These are phyloP conservation scores for Flaveria bidentis DNA, from an alignment of 129 eudicot genomes.

Conservation along the genomic window DNA sequence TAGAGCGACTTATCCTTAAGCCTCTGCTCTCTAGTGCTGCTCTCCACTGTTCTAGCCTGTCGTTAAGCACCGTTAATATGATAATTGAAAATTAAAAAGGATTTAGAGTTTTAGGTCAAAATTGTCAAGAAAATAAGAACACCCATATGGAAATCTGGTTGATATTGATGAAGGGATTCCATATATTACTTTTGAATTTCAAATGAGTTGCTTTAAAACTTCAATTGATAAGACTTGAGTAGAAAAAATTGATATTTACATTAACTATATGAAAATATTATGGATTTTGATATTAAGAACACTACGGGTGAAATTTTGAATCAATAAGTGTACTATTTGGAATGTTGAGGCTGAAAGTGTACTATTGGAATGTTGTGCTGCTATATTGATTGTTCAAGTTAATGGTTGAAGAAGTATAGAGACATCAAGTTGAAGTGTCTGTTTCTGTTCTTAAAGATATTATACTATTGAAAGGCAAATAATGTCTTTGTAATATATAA, in stretches of 20 bases:
- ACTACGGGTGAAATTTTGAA: background rate
- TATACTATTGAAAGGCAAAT: background rate
- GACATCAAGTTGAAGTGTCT: conserved; percentile 1
- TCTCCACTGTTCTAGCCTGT: too few relatives aligned
- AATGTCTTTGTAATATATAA: background rate
- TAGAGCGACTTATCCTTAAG: too few relatives aligned
- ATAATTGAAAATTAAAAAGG: background rate
- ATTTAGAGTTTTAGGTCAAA: background rate
- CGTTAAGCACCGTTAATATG: too few relatives aligned
- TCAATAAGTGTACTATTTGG: background rate
- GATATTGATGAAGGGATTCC: conserved; percentile 3
- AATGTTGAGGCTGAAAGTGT: background rate
- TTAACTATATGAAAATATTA: too few relatives aligned
- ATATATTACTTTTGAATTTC: background rate
- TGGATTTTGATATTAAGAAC: background rate
- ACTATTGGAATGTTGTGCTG: background rate
- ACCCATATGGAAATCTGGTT: background rate
- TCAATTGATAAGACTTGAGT: background rate
- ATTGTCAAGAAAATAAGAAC: background rate
- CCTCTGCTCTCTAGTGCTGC: too few relatives aligned
- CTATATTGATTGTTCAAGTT: conserved; percentile 9
- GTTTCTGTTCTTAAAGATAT: background rate
- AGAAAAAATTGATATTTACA: too few relatives aligned
- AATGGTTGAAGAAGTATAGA: conserved; percentile 1
- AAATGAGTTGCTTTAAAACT: background rate